Conservation (phyloP, 169 alveolate genomes). For the Neospora caninum region DNA sequence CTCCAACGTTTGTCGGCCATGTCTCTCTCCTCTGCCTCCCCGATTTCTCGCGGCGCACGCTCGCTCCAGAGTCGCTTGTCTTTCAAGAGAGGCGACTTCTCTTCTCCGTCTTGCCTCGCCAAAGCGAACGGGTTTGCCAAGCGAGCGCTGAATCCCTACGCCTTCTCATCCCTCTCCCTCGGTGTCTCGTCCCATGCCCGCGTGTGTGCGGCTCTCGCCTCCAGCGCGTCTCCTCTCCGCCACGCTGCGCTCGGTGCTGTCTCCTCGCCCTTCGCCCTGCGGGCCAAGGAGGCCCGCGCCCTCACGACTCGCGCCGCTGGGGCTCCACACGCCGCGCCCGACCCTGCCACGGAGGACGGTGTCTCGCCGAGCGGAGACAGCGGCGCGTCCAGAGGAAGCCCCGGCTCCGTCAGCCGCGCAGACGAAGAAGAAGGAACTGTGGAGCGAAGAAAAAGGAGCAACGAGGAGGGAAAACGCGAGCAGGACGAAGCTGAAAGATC, state of each 20-base stretch:
- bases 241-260: neutral
- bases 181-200: neutral
- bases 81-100: no score
- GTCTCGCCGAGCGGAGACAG: neutral
- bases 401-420: neutral
- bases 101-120: no score
- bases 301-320: neutral
- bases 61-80: no score
- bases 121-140: no score
- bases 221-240: neutral
- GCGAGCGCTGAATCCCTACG: no score
- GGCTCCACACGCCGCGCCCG: neutral
- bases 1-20: no score
- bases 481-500: neutral
- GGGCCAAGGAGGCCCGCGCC: neutral
- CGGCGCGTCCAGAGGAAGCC: neutral
- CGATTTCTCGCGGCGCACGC: no score
- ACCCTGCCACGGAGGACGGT: neutral
- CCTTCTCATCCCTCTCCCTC: neutral
- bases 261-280: neutral
- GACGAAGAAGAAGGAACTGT: neutral
- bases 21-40: no score
- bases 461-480: neutral
- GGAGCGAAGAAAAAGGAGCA: neutral
- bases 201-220: neutral